Conservation (phyloP, 768 basidiomycete genomes). For the Hortiboletus flavorubellus region DNA sequence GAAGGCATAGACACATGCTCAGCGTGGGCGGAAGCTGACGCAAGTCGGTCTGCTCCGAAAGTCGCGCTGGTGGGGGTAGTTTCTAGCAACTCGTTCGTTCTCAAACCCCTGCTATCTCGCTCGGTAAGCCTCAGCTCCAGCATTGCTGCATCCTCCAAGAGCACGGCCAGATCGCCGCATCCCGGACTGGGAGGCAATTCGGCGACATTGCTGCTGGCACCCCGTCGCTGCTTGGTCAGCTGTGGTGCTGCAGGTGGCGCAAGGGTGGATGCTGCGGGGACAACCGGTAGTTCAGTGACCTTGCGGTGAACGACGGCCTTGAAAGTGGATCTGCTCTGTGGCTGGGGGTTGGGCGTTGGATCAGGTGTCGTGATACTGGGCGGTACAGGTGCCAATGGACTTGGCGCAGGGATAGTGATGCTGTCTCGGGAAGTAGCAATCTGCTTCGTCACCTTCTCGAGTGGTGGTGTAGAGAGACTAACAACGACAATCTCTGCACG, state of each 20-base stretch:
- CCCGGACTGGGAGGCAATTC: constrained; percentile 46
- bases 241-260: constrained; percentile 28
- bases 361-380: constrained; percentile 11
- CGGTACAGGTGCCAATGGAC: not conserved
- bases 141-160: constrained; percentile 57
- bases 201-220: constrained; percentile 15
- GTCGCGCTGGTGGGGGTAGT: constrained; percentile 26
- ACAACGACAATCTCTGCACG: not conserved
- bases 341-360: not conserved
- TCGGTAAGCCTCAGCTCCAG: constrained; percentile 52
- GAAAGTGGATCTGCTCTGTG: constrained; percentile 35
- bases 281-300: constrained; percentile 36
- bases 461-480: not conserved
- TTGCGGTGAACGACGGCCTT: constrained; percentile 58
- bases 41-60: constrained; percentile 23
- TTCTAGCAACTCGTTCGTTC: constrained; percentile 7
- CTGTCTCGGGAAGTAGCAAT: not conserved
- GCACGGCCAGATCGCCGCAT: constrained; percentile 47
- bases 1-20: constrained; percentile 16
- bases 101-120: constrained; percentile 33
- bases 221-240: constrained; percentile 26
- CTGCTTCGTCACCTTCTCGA: constrained; percentile 1
- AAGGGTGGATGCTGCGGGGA: constrained; percentile 16
- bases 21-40: constrained; percentile 22
- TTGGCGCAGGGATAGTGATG: not conserved